Evolutionary conservation across 2,329 filamentous ascomycete species (phyloP).

Genomic region (Cytospora leucostoma): DNA sequence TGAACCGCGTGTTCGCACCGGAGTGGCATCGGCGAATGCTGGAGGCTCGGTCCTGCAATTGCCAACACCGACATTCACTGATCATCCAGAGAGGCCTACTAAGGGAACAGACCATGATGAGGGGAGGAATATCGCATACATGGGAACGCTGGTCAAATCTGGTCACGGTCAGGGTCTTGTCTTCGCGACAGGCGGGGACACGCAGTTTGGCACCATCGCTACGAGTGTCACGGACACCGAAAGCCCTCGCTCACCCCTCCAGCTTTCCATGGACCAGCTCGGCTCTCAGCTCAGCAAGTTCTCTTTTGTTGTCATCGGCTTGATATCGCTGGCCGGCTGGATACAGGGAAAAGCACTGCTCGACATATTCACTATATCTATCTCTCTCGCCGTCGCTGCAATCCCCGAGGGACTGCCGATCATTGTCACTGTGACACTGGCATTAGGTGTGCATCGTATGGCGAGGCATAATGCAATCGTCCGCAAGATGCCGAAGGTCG

Average conservation of each 20-base stretch:
- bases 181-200: conserved; percentile 91
- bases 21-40: conserved; percentile 31
- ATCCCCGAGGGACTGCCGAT: conserved; percentile 96
- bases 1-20: conserved; percentile 51
- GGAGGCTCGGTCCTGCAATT: conserved; percentile 36
- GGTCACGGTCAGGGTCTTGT: conserved; percentile 95
- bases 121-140: conserved; percentile 91
- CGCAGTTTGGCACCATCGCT: conserved; percentile 95
- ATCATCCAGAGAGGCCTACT: conserved; percentile 42
- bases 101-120: conserved; percentile 59
- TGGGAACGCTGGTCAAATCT: conserved; percentile 94
- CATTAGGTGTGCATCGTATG: conserved; percentile 94
- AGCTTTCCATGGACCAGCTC: conserved; percentile 95
- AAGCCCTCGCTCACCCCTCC: conserved; percentile 88
- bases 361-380: conserved; percentile 96
- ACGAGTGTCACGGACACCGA: conserved; percentile 93
- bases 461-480: conserved; percentile 94
- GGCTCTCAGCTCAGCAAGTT: conserved; percentile 96
- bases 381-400: conserved; percentile 92
- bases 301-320: conserved; percentile 88
- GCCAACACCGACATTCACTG: conserved; percentile 38
- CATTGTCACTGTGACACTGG: conserved; percentile 95
- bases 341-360: conserved; percentile 86
- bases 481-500: conserved; percentile 91
- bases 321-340: conserved; percentile 90